Percentiles rank a stretch among this genome's conserved stretches.
Evolutionary conservation across 2,329 filamentous ascomycete species (phyloP).

Genomic region (Penicillium glabrum): DNA sequence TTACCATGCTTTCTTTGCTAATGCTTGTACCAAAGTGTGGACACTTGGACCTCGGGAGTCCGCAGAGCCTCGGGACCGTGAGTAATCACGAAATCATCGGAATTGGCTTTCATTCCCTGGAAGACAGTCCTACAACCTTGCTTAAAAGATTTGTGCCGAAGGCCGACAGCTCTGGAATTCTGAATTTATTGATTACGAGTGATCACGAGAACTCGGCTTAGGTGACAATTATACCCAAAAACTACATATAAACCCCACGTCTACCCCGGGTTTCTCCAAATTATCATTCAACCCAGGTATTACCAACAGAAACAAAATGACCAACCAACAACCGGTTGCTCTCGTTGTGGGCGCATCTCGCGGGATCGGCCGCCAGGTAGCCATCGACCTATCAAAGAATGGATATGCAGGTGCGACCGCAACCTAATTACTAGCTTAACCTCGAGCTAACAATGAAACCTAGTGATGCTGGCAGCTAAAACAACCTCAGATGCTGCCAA

Average conservation of each 20-base stretch:
- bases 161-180: background rate
- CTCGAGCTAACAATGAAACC: background rate
- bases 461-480: slow-evolving; percentile 77
- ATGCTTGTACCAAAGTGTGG: background rate
- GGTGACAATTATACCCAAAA: background rate
- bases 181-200: background rate
- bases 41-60: background rate
- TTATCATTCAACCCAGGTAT: background rate
- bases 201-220: background rate
- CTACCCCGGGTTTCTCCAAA: background rate
- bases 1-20: background rate
- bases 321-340: slow-evolving; percentile 52
- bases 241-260: background rate
- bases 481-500: slow-evolving; percentile 64
- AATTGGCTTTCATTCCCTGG: background rate
- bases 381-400: slow-evolving; percentile 70
- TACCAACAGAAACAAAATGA: slow-evolving; percentile 10
- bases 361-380: slow-evolving; percentile 78
- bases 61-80: slow-evolving; percentile 16
- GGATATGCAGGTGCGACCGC: slow-evolving; percentile 64
- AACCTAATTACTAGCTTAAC: background rate
- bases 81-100: slow-evolving; percentile 24
- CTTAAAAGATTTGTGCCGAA: background rate
- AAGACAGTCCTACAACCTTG: background rate
- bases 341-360: slow-evolving; percentile 74